Base-by-base conservation (phyloP, 495 filamentous ascomycete species). In the Lophium mytilinum region DNA sequence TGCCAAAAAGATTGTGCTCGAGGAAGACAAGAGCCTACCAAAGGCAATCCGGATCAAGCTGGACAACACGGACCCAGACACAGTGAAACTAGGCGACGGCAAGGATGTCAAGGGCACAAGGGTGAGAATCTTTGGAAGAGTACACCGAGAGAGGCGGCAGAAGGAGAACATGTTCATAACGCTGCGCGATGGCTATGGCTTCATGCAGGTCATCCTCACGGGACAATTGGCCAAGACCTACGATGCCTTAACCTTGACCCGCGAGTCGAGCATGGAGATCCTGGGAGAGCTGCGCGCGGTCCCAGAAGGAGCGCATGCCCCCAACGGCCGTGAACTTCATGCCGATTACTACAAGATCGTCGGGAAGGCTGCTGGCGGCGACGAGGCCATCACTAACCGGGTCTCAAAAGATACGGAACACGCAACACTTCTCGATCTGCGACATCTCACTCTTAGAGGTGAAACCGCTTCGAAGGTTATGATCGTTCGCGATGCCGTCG, bases 261-360 rank as follows among this genome's bases (percentile, higher is more conserved):
- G 86, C 53, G 94, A 92, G 71, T 95, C 91, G 18, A 90, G 90
- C 35, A 83, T 99, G 58, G 83, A 85, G 55, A 78, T 98, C 24
- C 85, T 83, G 62, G 93, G 93, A 61, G 88, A 96, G 76, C 86
- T 99, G 83, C 82, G 80, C 66, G 83, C 86, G 56, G 84, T 96
- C 9, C 93, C 86, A 1, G 77, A 79, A 30, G 89, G 86, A 60
- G 80, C 86, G 59, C 80, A 85, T 50, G 94, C 94, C 4, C 89
- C 89, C 46, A 84, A 89, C 71, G 75, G 85, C 78, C 88, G 95
- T 50, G 93, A 99, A 71, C 78, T 99, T 45, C 90, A 95, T 60
- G 94, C 88, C 55, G 93, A 99, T 69, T 97, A 88, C 76, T 97
- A 84, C 76, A 83, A 84, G 69, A 81, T 98, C 66, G 80, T 91